Evolutionary conservation across 495 filamentous ascomycete species (phyloP), one percentile per base, ranked within the genome.

Genomic region (Penicillium turbatum): DNA sequence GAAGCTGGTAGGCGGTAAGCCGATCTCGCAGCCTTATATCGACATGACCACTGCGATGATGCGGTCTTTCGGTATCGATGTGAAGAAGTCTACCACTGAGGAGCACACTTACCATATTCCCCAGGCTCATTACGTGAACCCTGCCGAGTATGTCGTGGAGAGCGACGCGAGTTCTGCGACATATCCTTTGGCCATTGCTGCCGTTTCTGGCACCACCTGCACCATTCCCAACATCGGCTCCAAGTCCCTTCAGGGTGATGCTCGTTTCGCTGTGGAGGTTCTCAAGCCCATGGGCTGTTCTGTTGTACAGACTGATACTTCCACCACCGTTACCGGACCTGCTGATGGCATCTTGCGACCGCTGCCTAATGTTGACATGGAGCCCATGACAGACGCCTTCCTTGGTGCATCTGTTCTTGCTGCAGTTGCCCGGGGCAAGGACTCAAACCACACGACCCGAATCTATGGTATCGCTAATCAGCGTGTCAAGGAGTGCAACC

Each of bases 11-110:
- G 92, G 92, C 36, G 93, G 91, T 48, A 96, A 95, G 72, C 92
- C 92, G 3, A 96, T 97, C 55, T 97, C 92, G 1, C 90, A 97
- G 67, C 86, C 86, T 13, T 99, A 99, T 64, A 97, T 97, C 65
- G 91, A 97, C 61, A 97, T 99, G 92, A 99, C 93, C 13, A 92
- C 89, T 12, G 82, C 90, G 16, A 97, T 99, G 92, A 99, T 99
- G 93, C 80, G 85, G 30, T 81, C 85, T 5, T 99, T 99, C 63
- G 93, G 93, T 35, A 84, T 97, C 46, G 67, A 86, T 31, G 92
- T 97, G 31, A 72, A 81, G 48, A 82, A 80, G 66, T 89, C 88
- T 3, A 72, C 77, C 16, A 84, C 78, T 4, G 87, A 95, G 57
- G 82, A 87, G 45, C 84, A 97, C 71, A 96, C 91, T 16, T 99